phyloP scores from a whole-genome alignment of 2,329 filamentous ascomycete genomes.

The Monilinia aucupariae region DNA sequence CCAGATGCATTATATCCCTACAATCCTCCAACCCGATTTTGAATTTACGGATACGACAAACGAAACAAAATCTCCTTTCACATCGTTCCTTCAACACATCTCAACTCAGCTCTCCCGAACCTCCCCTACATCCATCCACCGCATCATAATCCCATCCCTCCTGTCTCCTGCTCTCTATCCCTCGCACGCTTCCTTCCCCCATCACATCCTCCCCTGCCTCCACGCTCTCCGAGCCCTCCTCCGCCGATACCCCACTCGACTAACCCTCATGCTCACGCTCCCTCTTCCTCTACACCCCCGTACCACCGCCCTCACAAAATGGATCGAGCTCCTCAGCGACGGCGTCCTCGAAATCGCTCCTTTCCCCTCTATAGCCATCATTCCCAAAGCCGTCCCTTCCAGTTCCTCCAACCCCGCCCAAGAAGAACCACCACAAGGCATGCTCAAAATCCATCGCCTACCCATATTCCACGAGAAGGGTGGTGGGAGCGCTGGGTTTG shows the following conservation, averaged over 20 bases:
- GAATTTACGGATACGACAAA: slow-evolving; percentile 31
- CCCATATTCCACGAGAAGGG: slow-evolving; percentile 86
- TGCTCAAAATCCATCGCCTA: slow-evolving; percentile 75
- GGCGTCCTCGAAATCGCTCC: slow-evolving; percentile 81
- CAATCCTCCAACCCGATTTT: slow-evolving; percentile 33
- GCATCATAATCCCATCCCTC: slow-evolving; percentile 77
- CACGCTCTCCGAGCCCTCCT: slow-evolving; percentile 72
- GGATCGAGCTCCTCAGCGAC: slow-evolving; percentile 80
- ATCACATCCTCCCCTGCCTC: slow-evolving; percentile 72
- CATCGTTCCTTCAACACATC: slow-evolving; percentile 56
- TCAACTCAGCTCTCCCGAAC: slow-evolving; percentile 49
- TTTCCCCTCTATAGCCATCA: slow-evolving; percentile 51
- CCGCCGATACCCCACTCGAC: slow-evolving; percentile 55
- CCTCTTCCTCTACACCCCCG: slow-evolving; percentile 77
- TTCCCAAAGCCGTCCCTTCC: slow-evolving; percentile 42
- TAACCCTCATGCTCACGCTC: slow-evolving; percentile 70
- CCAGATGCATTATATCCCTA: slow-evolving; percentile 48
- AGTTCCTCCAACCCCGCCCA: slow-evolving; percentile 48
- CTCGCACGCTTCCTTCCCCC: slow-evolving; percentile 61
- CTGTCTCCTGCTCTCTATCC: slow-evolving; percentile 83
- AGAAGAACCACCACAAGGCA: slow-evolving; percentile 77
- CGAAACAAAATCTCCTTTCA: slow-evolving; percentile 50
- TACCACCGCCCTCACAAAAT: slow-evolving; percentile 67
- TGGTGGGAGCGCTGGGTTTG: slow-evolving; percentile 64
- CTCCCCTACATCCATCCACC: slow-evolving; percentile 62